Evolutionary conservation across 371 early-diverging fungal genomes (phyloP).

Genomic region (Phascolomyces articulosus): DNA sequence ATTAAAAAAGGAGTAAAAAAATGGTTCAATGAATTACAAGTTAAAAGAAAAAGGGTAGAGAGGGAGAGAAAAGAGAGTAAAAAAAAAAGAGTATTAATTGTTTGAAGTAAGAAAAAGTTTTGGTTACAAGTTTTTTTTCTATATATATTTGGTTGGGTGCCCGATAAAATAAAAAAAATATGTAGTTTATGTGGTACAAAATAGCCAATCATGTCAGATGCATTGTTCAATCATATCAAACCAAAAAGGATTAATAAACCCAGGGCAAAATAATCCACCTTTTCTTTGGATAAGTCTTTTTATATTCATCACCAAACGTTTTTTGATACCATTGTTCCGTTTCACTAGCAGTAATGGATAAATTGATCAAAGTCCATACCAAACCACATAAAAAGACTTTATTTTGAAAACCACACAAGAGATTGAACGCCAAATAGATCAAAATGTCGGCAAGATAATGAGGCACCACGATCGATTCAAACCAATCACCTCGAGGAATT

Average conservation of each 20-base stretch:
- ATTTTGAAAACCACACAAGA: constrained; percentile 35
- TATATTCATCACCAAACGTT: constrained; percentile 52
- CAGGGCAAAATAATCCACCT: constrained; percentile 50
- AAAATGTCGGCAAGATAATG: constrained; percentile 80
- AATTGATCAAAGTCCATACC: constrained; percentile 63
- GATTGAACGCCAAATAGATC: constrained; percentile 59
- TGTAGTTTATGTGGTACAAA: background rate
- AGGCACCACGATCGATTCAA: constrained; percentile 65
- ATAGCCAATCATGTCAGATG: background rate
- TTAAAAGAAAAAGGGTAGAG: background rate
- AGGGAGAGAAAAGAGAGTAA: constrained; percentile 1
- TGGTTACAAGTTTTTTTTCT: background rate
- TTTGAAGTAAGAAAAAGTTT: no score
- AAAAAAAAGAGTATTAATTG: no score
- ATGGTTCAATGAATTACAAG: constrained; percentile 1
- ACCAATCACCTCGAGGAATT: constrained; percentile 77
- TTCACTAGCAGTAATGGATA: constrained; percentile 65
- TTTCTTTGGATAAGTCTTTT: constrained; percentile 25
- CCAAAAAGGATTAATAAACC: constrained; percentile 28
- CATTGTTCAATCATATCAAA: background rate
- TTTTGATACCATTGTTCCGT: constrained; percentile 64
- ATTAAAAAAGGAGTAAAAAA: no score
- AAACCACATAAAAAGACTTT: constrained; percentile 43
- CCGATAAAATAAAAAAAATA: background rate
- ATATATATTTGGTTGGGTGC: background rate